Evolutionary conservation across 768 basidiomycete genomes (phyloP), one percentile per base, ranked within the genome.

Genomic region (Kwoniella sp.): DNA sequence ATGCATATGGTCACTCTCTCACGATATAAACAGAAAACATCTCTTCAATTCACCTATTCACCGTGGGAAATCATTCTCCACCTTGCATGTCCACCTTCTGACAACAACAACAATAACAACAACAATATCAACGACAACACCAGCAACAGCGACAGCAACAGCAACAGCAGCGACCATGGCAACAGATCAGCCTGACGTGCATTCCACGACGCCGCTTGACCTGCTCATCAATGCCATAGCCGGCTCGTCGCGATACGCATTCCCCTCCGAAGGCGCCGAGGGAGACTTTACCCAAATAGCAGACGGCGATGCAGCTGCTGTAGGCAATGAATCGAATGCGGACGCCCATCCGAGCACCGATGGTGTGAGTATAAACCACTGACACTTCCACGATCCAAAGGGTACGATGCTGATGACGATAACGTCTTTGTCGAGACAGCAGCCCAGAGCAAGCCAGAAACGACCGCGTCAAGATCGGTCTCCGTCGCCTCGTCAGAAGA

Each of bases 211-310:
- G 7, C 74, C 77, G 0, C 63, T 79, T 31, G 73, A 76, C 63
- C 63, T 79, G 9, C 66, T 79, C 29, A 63, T 79, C 55, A 75
- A 79, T 41, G 77, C 77, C n/a, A 77, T 79, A 52, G 59, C 67
- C n/a, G 69, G 65, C 3, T 58, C 68, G 15, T 50, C 53, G 37
- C 65, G 58, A 34, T 63, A 59, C 61, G 25, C 57, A 9, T 55
- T 61, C 59, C 57, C 65, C 52, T 23, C 26, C 20, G 25, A 54
- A 2, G 8, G 4, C 28, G 7, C 11, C 12, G 53, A 26, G 22
- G 23, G 28, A 13, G 15, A 45, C 41, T 9, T 45, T 8, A 45
- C n/a, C n/a, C 31, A 63, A 31, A n/a, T 20, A 13, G 9, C 53
- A 12, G 28, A 63, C 22, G 20, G 55, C 22, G 53, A 53, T 41